Evolutionary conservation across 2,329 filamentous ascomycete species (phyloP).

Genomic region (Pezicula carpinea): DNA sequence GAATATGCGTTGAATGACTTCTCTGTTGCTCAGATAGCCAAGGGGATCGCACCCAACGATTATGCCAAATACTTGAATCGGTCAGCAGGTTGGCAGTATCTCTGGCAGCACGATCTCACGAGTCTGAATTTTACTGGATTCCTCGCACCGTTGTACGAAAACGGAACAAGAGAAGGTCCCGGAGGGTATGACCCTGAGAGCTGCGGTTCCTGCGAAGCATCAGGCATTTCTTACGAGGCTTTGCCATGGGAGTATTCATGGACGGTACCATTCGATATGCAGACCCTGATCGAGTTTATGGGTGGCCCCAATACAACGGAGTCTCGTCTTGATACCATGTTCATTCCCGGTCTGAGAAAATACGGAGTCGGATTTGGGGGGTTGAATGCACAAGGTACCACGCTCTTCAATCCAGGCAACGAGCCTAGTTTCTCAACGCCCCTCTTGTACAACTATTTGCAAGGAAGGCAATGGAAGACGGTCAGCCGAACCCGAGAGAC

Average conservation of each 20-base stretch:
- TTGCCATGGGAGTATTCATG: slow-evolving; percentile 50
- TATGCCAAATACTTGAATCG: slow-evolving; percentile 41
- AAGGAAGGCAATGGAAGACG: slow-evolving; percentile 29
- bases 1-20: slow-evolving; percentile 69
- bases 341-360: slow-evolving; percentile 36
- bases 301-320: slow-evolving; percentile 48
- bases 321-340: slow-evolving; percentile 36
- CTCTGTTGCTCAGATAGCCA: slow-evolving; percentile 56
- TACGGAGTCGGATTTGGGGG: not conserved
- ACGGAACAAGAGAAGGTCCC: too few species aligned
- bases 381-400: slow-evolving; percentile 22
- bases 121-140: slow-evolving; percentile 49
- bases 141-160: slow-evolving; percentile 46
- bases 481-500: too few species aligned
- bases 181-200: slow-evolving; percentile 44
- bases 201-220: slow-evolving; percentile 48
- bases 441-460: slow-evolving; percentile 50
- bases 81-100: slow-evolving; percentile 50
- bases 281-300: slow-evolving; percentile 43
- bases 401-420: slow-evolving; percentile 48
- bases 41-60: slow-evolving; percentile 40
- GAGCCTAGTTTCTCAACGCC: slow-evolving; percentile 48
- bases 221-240: slow-evolving; percentile 49
- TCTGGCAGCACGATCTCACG: slow-evolving; percentile 48
- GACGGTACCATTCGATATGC: slow-evolving; percentile 54